A percentile compares a stretch with the other conserved stretches of the same genome.
Evolutionary conservation across 2,329 filamentous ascomycete genomes (phyloP).

Genomic region (Exserohilum rostratum): DNA sequence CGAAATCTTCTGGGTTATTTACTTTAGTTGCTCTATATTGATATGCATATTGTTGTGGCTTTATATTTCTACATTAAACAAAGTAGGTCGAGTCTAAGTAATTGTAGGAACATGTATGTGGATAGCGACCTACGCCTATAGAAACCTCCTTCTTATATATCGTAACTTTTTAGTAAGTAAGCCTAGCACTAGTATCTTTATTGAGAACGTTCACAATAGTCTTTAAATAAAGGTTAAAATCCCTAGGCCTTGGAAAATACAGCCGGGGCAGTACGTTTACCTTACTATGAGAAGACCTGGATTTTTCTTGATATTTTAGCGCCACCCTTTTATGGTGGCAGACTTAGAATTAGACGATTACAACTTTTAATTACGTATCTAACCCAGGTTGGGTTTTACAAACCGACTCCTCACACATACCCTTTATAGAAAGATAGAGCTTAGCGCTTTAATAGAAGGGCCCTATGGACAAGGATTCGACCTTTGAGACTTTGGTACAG

Average conservation of each 20-base stretch:
- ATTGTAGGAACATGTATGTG: slow-evolving; percentile 13
- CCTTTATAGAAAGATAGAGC: slow-evolving; percentile 1
- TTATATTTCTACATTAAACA: slow-evolving; percentile 7
- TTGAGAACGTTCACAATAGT: slow-evolving; percentile 16
- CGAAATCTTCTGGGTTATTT: slow-evolving; percentile 9
- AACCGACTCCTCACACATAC: background rate
- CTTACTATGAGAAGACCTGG: slow-evolving; percentile 14
- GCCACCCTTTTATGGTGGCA: slow-evolving; percentile 21
- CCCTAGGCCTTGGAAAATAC: slow-evolving; percentile 17
- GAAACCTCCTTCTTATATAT: slow-evolving; percentile 17
- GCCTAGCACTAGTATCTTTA: slow-evolving; percentile 7
- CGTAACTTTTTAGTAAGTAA: slow-evolving; percentile 19
- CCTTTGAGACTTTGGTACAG: slow-evolving; percentile 19
- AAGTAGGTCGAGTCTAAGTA: background rate
- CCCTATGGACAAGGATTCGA: slow-evolving; percentile 17
- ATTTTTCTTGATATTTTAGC: slow-evolving; percentile 19
- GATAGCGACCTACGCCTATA: slow-evolving; percentile 9
- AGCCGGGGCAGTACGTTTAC: slow-evolving; percentile 22
- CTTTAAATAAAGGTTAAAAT: slow-evolving; percentile 15
- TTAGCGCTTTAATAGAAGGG: slow-evolving; percentile 14
- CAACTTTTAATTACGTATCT: slow-evolving; percentile 15
- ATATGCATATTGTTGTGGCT: slow-evolving; percentile 19
- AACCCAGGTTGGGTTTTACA: slow-evolving; percentile 19
- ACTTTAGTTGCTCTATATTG: slow-evolving; percentile 14
- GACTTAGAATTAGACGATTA: background rate